Base-by-base conservation (phyloP, 768 basidiomycete species). In the Pulveroboletus sp. region DNA sequence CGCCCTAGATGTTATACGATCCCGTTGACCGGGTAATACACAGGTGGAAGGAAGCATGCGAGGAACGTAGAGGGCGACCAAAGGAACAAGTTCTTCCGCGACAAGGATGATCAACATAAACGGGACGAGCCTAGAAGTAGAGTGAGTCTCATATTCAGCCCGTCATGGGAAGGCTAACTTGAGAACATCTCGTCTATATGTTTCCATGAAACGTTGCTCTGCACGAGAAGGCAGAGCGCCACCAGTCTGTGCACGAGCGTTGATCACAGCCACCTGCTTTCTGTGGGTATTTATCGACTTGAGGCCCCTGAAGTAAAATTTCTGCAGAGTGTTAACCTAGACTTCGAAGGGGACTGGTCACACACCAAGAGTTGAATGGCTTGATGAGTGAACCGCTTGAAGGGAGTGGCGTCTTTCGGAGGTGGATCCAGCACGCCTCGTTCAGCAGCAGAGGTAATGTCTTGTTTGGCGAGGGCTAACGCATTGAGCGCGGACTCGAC, bases 21-120 rank as follows among this genome's bases (percentile, higher is more conserved):
- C 64, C 61, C 73, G 81, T 69, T 94, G 91, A 12, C 86, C 83
- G 2, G 91, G 87, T 6, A 94, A 77, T 46, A 93, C 76, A 61
- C 90, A 92, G 0, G 91, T 93, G 3, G 90, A 92, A 1, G 91
- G 91, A 23, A 94, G 80, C 72, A 90, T 77, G 61, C 78, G 80
- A 2, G 91, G 91, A n/a, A 80, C 83, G 60, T 89, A 93, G 51
- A 94, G 79, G 23, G 89, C 89, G 52, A 92, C 79, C 52, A 94
- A 75, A 13, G 91, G 91, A 47, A 94, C 79, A 29, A 87, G 63
- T 66, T 94, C 91, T 65, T 94, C 91, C 1, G 90, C 71, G 13
- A 92, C 64, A 23, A 89, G 63, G 24, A 90, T 76, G 50, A 91
- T 80, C 57, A 88, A 56, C 9, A 90, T 61, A 69, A 93, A 94